Evolutionary conservation across 1,139 yeast genomes (phyloP), one percentile per base, ranked within the genome.

Genomic region (Yamadazyma aaseri): DNA sequence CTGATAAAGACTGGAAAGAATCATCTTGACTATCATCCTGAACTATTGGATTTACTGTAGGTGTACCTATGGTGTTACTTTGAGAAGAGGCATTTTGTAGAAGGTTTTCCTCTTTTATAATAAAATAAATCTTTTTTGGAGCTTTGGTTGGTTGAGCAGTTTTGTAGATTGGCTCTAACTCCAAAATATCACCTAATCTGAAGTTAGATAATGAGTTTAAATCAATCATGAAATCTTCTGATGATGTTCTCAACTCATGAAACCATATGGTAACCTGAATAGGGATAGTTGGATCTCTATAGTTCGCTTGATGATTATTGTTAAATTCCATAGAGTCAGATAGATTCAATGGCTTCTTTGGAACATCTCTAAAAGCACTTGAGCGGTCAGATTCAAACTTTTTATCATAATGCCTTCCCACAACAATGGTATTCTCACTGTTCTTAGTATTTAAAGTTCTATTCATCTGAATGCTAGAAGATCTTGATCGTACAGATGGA

Each of bases 171-270:
- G 48, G 32, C 32, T 47, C 51, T 31, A 87, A 48, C 51, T 86
- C 94, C 22, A 86, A 86, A 3, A 86, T 64, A 50, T 83, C 86
- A n/a, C 95, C 96, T 14, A 70, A 76, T 36, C 65, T 65, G 26
- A 65, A 54, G 1, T 79, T 75, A 0, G 86, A 82, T 0, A 86
- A 50, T 9, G 74, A 58, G 2, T 63, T 55, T 22, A 78, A 58
- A 49, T 86, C 90, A 4, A 87, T 55, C 30, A 83, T 55, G 3
- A 87, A 83, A 32, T 76, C 79, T 25, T 80, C 81, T 0, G 61
- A 41, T 1, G 81, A 76, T 0, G 73, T 65, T 14, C 87, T 60
- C 3, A 73, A 48, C 39, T 87, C 96, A 51, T 90, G 97, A 42
- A 86, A 82, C 72, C 86, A 79, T 1, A 84, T 74, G 3, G 79